Conservation (phyloP, 169 alveolate genomes). For the Sarcocystis neurona region DNA sequence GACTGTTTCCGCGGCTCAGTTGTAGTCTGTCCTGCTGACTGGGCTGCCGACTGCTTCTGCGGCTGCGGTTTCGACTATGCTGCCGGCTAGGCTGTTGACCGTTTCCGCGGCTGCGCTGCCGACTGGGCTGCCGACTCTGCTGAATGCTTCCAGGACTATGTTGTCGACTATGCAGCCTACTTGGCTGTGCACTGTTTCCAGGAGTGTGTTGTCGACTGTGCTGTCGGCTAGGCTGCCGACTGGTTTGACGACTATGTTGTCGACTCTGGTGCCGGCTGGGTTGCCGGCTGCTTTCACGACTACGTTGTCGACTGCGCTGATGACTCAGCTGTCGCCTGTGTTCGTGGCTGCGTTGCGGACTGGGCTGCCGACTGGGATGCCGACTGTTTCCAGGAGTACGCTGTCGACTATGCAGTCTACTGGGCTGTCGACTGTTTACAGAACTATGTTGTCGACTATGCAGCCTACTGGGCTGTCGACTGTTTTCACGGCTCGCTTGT, state of each 20-base stretch:
- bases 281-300: background rate
- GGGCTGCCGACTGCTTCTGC: background rate
- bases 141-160: background rate
- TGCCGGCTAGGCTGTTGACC: background rate
- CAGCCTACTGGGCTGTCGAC: background rate
- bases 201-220: constrained; percentile 1
- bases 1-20: background rate
- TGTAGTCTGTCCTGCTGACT: background rate
- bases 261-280: background rate
- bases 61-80: background rate
- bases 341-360: background rate
- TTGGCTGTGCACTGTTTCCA: background rate
- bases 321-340: background rate
- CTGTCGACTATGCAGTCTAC: background rate
- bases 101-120: background rate
- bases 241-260: background rate
- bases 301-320: background rate
- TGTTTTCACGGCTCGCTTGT: background rate
- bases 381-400: background rate
- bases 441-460: background rate
- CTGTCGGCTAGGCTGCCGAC: background rate
- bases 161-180: background rate
- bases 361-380: background rate
- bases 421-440: background rate
- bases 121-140: constrained; percentile 11